phyloP scores from a whole-genome alignment of 805 yeast species.

The Vanderwaltozyma tropicalis region DNA sequence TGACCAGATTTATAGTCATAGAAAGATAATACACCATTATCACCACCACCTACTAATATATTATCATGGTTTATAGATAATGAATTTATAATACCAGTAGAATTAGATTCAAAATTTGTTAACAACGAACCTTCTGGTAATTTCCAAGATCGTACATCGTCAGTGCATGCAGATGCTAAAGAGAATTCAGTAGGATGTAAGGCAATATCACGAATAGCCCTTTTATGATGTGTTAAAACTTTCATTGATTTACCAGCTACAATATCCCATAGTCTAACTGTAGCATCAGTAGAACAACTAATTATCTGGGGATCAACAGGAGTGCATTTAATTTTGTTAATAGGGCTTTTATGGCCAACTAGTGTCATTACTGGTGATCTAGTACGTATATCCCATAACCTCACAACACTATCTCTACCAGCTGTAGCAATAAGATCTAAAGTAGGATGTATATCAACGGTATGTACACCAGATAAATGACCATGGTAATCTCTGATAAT shows the following conservation, averaged over 20 bases:
- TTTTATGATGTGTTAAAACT: constrained; percentile 75
- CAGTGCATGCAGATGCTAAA: constrained; percentile 71
- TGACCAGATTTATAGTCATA: constrained; percentile 71
- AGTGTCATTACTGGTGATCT: constrained; percentile 63
- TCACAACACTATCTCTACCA: constrained; percentile 75
- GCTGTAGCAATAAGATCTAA: constrained; percentile 74
- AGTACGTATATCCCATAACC: constrained; percentile 91
- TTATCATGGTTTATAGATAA: constrained; percentile 50
- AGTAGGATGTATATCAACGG: constrained; percentile 80
- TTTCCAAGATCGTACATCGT: constrained; percentile 75
- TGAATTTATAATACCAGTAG: constrained; percentile 50
- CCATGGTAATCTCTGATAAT: constrained; percentile 87
- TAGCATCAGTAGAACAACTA: constrained; percentile 74
- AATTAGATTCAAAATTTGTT: constrained; percentile 38
- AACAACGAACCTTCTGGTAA: constrained; percentile 68
- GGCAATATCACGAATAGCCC: constrained; percentile 65
- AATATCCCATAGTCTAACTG: constrained; percentile 80
- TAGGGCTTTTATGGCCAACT: constrained; percentile 70
- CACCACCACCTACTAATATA: constrained; percentile 71
- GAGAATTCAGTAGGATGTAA: constrained; percentile 62
- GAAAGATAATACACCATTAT: constrained; percentile 67
- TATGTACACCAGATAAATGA: constrained; percentile 80
- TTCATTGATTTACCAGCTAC: constrained; percentile 64
- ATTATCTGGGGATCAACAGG: constrained; percentile 77
- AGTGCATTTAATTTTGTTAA: constrained; percentile 58